Evolutionary conservation across 495 filamentous ascomycete genomes (phyloP).

Genomic region (Chaetomium fimeti): DNA sequence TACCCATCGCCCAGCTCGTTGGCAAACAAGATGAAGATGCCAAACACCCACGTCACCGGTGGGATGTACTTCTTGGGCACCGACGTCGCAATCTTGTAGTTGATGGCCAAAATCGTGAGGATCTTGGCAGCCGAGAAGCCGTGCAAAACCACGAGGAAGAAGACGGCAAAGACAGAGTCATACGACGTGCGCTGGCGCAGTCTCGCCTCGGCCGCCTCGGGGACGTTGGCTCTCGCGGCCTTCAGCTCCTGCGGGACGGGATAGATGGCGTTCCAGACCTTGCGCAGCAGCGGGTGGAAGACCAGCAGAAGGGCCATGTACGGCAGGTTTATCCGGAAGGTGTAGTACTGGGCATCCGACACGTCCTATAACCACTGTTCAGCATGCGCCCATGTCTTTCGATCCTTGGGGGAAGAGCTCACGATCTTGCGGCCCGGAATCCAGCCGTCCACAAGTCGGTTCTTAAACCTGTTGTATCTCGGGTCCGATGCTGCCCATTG

Average conservation of each 20-base stretch:
- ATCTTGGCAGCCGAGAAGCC: conserved; percentile 84
- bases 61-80: conserved; percentile 68
- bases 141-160: conserved; percentile 78
- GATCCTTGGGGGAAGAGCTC: conserved; percentile 36
- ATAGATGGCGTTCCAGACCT: conserved; percentile 57
- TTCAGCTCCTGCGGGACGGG: conserved; percentile 29
- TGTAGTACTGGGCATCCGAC: conserved; percentile 84
- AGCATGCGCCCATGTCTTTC: not conserved
- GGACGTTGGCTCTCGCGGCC: conserved; percentile 19
- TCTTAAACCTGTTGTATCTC: conserved; percentile 70
- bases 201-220: conserved; percentile 60
- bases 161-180: conserved; percentile 75
- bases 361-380: conserved; percentile 61
- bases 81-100: conserved; percentile 71
- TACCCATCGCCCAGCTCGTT: conserved; percentile 87
- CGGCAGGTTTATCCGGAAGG: conserved; percentile 83
- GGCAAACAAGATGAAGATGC: conserved; percentile 78
- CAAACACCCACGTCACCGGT: conserved; percentile 87
- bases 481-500: conserved; percentile 67
- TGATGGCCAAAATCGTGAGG: conserved; percentile 71
- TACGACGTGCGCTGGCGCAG: conserved; percentile 77
- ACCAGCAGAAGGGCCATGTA: conserved; percentile 68
- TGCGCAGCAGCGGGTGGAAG: conserved; percentile 75
- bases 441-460: conserved; percentile 78
- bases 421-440: conserved; percentile 91